phyloP scores from a whole-genome alignment of 345 rosid species.

The Corchorus olitorius region DNA sequence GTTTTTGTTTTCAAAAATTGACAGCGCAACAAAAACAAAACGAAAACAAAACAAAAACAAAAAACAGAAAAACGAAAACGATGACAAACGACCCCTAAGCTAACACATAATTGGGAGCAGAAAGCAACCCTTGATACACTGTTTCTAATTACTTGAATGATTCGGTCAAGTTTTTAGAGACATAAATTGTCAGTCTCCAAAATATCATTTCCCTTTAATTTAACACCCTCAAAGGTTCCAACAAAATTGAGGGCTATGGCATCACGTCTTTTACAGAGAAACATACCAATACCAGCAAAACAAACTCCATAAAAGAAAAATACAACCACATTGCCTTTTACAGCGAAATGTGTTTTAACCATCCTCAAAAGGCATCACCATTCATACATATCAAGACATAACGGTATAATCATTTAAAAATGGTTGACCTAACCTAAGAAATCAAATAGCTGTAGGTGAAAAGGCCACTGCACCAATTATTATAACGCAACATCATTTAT shows the following conservation, averaged over 20 bases:
- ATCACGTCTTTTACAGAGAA: neutral
- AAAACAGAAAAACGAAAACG: no score
- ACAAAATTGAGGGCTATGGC: neutral
- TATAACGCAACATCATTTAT: neutral
- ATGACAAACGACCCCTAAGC: no score
- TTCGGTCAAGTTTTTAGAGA: neutral
- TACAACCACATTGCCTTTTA: neutral
- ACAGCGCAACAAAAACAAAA: no score
- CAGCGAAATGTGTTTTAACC: neutral
- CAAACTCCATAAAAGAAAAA: no score
- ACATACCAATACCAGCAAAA: neutral
- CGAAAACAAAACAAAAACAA: no score
- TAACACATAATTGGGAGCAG: no score
- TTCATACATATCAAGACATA: neutral
- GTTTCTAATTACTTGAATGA: neutral
- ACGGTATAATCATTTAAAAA: neutral
- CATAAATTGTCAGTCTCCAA: neutral
- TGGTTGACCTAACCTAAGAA: neutral
- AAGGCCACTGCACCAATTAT: neutral
- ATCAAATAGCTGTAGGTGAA: neutral
- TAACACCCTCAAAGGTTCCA: neutral
- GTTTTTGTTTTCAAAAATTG: no score
- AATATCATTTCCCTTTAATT: neutral
- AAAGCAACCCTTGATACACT: no score
- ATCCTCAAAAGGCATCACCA: neutral